phyloP scores from a whole-genome alignment of 2,329 filamentous ascomycete genomes.

The Aspergillus sp. region DNA sequence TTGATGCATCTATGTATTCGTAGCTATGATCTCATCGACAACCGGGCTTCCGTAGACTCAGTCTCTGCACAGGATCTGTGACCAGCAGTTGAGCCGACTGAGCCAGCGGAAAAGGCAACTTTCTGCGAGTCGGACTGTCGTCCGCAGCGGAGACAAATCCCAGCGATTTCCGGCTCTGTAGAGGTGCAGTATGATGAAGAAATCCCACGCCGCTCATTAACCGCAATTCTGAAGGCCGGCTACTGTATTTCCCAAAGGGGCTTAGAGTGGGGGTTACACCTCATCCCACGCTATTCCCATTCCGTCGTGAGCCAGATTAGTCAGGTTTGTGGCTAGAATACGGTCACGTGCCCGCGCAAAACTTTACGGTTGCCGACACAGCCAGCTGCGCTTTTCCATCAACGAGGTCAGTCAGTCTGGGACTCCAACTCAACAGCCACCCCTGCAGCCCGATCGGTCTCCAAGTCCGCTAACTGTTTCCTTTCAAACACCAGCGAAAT shows the following conservation, averaged over 20 bases:
- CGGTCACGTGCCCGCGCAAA: not conserved
- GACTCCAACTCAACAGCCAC: not conserved
- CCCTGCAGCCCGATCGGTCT: not conserved
- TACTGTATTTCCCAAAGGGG: constrained; percentile 23
- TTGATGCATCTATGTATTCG: too few species aligned
- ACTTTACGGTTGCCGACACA: constrained; percentile 6
- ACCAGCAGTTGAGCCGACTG: too few species aligned
- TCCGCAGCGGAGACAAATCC: not conserved
- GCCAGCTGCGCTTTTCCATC: constrained; percentile 7
- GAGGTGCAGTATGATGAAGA: not conserved
- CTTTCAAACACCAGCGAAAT: too few species aligned
- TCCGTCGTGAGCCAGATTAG: not conserved
- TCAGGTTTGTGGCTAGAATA: constrained; percentile 7
- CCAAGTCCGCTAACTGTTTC: too few species aligned
- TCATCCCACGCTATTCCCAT: not conserved
- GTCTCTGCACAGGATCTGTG: not conserved
- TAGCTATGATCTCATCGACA: constrained; percentile 11
- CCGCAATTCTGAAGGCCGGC: constrained; percentile 18
- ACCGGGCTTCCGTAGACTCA: not conserved
- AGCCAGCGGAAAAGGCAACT: not conserved
- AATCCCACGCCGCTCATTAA: not conserved
- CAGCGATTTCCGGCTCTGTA: not conserved
- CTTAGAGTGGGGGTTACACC: constrained; percentile 33
- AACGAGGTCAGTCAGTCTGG: too few species aligned
- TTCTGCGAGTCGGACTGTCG: not conserved